A percentile compares a stretch with the other conserved stretches of the same genome.
Conservation (phyloP, 768 basidiomycete species). For the Lactarius vividus region DNA sequence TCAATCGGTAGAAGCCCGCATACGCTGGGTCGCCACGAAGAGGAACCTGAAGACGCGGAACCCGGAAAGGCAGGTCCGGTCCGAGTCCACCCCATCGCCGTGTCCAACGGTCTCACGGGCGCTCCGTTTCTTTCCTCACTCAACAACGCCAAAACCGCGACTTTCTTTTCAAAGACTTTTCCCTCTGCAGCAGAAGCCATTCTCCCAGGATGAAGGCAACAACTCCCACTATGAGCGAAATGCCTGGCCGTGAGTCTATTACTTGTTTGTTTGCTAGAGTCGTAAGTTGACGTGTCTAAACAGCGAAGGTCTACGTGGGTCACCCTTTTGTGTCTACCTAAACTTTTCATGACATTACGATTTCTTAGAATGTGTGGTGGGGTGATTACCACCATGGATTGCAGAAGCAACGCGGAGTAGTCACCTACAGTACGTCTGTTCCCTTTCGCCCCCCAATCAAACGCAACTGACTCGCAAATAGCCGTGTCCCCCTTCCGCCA, state of each 20-base stretch:
- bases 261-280: constrained; percentile 8
- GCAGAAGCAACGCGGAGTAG: constrained; percentile 66
- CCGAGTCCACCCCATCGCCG: background rate
- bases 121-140: constrained; percentile 21
- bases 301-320: constrained; percentile 80
- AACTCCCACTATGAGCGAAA: constrained; percentile 56
- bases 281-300: constrained; percentile 8
- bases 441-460: background rate
- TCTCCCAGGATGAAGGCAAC: constrained; percentile 31
- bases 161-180: background rate
- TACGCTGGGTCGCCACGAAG: constrained; percentile 4
- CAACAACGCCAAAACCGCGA: constrained; percentile 13
- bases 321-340: background rate
- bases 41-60: background rate
- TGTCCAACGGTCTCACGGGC: constrained; percentile 4
- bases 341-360: background rate
- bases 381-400: constrained; percentile 62
- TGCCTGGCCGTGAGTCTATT: constrained; percentile 69
- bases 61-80: constrained; percentile 20
- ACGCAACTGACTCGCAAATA: constrained; percentile 32
- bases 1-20: constrained; percentile 3
- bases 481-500: constrained; percentile 78
- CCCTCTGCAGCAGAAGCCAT: constrained; percentile 6
- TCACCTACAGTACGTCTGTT: constrained; percentile 65
- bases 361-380: constrained; percentile 81